Evolutionary conservation across 2,329 filamentous ascomycete species (phyloP).

Genomic region (Aspergillus tubingensis): DNA sequence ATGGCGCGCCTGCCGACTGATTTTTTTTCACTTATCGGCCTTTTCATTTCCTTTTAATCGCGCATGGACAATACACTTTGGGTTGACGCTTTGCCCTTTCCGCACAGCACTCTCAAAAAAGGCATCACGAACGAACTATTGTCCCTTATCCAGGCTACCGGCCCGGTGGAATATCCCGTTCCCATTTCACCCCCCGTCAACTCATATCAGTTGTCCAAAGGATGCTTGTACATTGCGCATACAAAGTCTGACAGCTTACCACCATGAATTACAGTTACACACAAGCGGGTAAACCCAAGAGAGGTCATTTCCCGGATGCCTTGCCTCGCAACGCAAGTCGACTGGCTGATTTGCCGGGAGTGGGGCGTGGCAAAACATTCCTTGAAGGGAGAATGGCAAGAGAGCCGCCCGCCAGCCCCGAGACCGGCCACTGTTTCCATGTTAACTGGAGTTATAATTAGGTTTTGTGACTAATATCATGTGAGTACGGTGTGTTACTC

Average conservation of each 20-base stretch:
- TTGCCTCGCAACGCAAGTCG: neutral
- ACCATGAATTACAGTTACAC: neutral
- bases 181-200: neutral
- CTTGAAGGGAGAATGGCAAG: constrained; percentile 27
- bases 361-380: constrained; percentile 38
- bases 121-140: neutral
- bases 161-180: neutral
- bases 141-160: neutral
- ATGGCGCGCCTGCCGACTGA: constrained; percentile 26
- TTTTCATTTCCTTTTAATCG: constrained; percentile 8
- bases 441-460: constrained; percentile 15
- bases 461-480: constrained; percentile 10
- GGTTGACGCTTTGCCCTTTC: neutral
- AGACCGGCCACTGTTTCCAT: constrained; percentile 25
- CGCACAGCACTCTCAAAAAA: neutral
- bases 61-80: constrained; percentile 3
- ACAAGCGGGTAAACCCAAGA: neutral
- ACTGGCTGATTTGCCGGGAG: constrained; percentile 7
- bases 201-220: no score
- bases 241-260: neutral
- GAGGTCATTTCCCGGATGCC: neutral
- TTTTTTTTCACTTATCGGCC: neutral
- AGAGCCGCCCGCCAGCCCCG: constrained; percentile 18
- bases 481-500: neutral
- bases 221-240: neutral